Evolutionary conservation across 1,139 yeast species (phyloP).

Genomic region (Saccharomycopsis crataegensis): DNA sequence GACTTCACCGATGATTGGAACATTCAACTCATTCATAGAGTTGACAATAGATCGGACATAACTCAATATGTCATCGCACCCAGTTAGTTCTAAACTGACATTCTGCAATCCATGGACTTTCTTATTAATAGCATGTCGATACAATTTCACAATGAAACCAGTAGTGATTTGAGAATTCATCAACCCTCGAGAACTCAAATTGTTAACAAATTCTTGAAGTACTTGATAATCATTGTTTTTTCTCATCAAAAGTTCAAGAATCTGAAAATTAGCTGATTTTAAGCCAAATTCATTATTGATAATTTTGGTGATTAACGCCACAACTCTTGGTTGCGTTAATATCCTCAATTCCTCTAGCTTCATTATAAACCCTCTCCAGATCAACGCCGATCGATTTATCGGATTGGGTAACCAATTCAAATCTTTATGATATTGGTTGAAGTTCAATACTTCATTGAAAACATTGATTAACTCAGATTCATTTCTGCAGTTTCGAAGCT

Average conservation of each 20-base stretch:
- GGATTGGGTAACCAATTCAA: not conserved
- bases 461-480: slow-evolving; percentile 1
- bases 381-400: not conserved
- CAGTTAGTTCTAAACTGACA: slow-evolving; percentile 5
- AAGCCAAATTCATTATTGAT: slow-evolving; percentile 2
- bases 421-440: not conserved
- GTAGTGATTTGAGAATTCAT: slow-evolving; percentile 18
- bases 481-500: slow-evolving; percentile 1
- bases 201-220: slow-evolving; percentile 1
- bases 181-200: not conserved
- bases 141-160: slow-evolving; percentile 16
- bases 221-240: slow-evolving; percentile 1
- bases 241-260: slow-evolving; percentile 6
- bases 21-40: slow-evolving; percentile 19
- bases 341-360: slow-evolving; percentile 1
- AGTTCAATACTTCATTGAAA: not conserved
- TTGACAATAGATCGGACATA: slow-evolving; percentile 23
- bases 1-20: slow-evolving; percentile 21
- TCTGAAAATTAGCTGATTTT: slow-evolving; percentile 5
- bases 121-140: slow-evolving; percentile 14
- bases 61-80: slow-evolving; percentile 3
- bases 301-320: slow-evolving; percentile 3
- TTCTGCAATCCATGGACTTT: not conserved
- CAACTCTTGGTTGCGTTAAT: slow-evolving; percentile 2
- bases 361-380: slow-evolving; percentile 10